Evolutionary conservation across 345 rosid genomes (phyloP), one percentile per base, ranked within the genome.

Genomic region (Populus alba): DNA sequence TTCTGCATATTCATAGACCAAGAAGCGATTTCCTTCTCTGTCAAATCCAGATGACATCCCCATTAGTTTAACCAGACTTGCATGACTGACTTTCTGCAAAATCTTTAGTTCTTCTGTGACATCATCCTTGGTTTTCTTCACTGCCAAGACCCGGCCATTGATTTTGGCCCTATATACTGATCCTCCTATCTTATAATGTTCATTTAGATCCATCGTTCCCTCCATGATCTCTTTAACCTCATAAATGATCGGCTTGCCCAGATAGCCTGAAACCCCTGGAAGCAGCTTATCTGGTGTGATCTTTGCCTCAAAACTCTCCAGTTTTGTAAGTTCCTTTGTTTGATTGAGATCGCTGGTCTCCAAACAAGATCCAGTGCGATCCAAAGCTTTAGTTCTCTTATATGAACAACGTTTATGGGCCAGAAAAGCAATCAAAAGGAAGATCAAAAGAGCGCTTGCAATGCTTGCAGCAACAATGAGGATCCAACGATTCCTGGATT

Each of bases 1-100:
- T 75, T 90, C 90, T 17, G 85, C 91, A 71, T 83, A 87, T 83
- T 91, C 93, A 73, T 84, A 91, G 47, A 90, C 92, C 87, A 91
- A 84, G 85, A 86, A 87, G 80, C 76, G 71, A 76, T 76, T 71
- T 2, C 90, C 88, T 61, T 79, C 82, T 3, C 77, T 59, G 35
- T 81, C 86, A 31, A 74, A 81, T 16, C 78, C 86, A 31, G 77
- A 81, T n/a, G 91, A 87, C 7, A 86, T 63, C 43, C 93, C 93
- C 75, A 85, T 80, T 66, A 89, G 75, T 72, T 87, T 84, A 81
- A 91, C 91, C 71, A 89, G 87, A 81, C 88, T 91, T n/a, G 85
- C 88, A 77, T 89, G 95, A 75, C 81, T 89, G 41, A 91, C 89
- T 80, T 85, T 85, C 81, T 84, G 88, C 66, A 91, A 74, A 71